phyloP scores from a whole-genome alignment of 768 basidiomycete species.

The Kwoniella sp. region DNA sequence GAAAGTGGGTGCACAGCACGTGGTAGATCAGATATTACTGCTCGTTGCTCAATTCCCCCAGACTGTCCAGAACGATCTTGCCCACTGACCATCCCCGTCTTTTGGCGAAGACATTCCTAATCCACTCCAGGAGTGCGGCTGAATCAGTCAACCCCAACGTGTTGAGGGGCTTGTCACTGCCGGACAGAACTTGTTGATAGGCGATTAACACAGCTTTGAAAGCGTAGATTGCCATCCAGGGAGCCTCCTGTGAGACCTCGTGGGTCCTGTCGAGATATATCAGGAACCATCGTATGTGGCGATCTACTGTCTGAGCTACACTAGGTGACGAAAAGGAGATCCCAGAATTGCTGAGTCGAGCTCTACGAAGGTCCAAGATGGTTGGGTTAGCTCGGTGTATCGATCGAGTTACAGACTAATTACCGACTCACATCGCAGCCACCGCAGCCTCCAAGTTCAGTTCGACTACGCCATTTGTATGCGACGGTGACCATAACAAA shows the following conservation, averaged over 20 bases:
- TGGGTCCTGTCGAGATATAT: constrained; percentile 26
- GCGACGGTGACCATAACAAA: constrained; percentile 37
- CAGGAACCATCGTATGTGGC: constrained; percentile 36
- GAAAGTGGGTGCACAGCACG: too few species aligned
- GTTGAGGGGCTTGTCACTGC: not conserved
- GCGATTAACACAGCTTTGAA: constrained; percentile 41
- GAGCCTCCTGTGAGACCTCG: constrained; percentile 24
- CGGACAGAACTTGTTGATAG: constrained; percentile 25
- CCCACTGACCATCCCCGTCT: constrained; percentile 27
- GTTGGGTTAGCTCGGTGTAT: not conserved
- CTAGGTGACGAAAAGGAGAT: constrained; percentile 20
- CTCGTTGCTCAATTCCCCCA: constrained; percentile 19
- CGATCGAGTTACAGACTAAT: not conserved
- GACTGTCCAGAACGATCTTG: constrained; percentile 22
- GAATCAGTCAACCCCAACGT: constrained; percentile 4
- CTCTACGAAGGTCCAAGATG: not conserved
- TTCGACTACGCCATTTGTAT: constrained; percentile 42
- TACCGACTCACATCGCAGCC: constrained; percentile 43
- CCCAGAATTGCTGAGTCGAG: constrained; percentile 6
- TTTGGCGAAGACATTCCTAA: constrained; percentile 20
- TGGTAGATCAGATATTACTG: too few species aligned
- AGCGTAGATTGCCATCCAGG: constrained; percentile 37
- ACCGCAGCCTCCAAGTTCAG: constrained; percentile 36
- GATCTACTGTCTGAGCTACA: constrained; percentile 19
- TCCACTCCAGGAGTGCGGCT: constrained; percentile 25